Conservation (phyloP, 495 filamentous ascomycete species). For the Sordaria brevicollis region DNA sequence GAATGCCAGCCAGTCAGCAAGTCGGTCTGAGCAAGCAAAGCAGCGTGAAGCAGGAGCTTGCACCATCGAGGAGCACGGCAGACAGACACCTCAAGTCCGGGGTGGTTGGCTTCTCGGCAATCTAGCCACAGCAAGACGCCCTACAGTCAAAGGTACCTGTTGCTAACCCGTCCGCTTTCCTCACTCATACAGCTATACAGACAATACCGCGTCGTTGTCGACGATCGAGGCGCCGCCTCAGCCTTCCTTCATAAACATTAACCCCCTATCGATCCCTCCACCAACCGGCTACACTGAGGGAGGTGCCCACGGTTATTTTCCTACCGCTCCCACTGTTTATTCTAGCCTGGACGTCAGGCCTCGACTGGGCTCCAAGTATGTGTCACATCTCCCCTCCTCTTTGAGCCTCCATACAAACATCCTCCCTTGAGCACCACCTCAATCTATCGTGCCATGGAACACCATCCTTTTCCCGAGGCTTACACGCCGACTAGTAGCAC, state of each 20-base stretch:
- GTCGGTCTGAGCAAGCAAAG: background rate
- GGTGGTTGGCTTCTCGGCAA: background rate
- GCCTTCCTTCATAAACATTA: constrained; percentile 34
- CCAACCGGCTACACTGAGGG: constrained; percentile 34
- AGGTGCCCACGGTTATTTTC: constrained; percentile 30
- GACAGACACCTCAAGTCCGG: background rate
- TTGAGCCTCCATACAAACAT: constrained; percentile 4
- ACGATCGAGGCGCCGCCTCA: constrained; percentile 37
- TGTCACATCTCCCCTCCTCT: constrained; percentile 15
- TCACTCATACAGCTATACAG: background rate
- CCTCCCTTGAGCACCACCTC: background rate
- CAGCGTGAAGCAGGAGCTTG: background rate
- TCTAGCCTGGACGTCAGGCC: constrained; percentile 37
- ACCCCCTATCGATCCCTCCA: constrained; percentile 31
- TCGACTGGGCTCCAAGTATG: constrained; percentile 42
- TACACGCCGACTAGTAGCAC: constrained; percentile 34
- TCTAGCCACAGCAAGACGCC: background rate
- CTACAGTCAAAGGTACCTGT: background rate
- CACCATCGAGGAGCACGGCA: background rate
- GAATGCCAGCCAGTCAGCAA: background rate
- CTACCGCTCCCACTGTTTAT: constrained; percentile 31
- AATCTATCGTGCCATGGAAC: constrained; percentile 14
- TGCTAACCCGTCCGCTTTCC: background rate
- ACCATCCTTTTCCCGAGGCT: constrained; percentile 21
- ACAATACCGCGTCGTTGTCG: constrained; percentile 20